Base-by-base conservation (phyloP, 352 stramenopile genomes). In the Phytophthora constricta region DNA sequence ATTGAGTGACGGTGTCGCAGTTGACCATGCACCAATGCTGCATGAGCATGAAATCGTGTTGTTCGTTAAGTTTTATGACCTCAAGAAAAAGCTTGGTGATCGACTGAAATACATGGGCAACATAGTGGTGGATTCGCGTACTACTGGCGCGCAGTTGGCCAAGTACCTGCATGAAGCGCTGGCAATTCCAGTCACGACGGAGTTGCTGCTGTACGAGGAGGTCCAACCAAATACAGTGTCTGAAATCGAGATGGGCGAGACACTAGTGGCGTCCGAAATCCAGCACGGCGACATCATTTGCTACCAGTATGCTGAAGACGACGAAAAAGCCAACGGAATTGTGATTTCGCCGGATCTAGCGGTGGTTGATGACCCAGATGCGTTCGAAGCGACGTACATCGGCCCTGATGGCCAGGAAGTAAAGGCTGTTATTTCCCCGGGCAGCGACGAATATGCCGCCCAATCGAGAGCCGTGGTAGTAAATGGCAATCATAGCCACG, bases 221-320 rank as follows among this genome's bases (percentile, higher is more conserved):
- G 64, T 96, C 20, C 86, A 95, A 52, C 87, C 89, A 3, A 52
- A 74, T 1, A 65, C 76, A 5, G 75, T 96, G 22, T 76, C 78
- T 0, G 65, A 82, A 52, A 86, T 96, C 28, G 74, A 84, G 2
- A 73, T 84, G 69, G 69, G 78, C 8, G 53, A 54, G 23, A 86
- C 73, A 0, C 68, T 96, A 0, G 58, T 68, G 11, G 62, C 55
- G 0, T 70, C 76, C 1, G 89, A 95, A 39, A 91, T 96, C 61
- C 89, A 96, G 55, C 63, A 86, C 46, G 89, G 89, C 5, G 89
- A 96, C 55, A 96, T 96, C 14, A 76, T 96, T 50, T 93, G 87
- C 61, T 95, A 85, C 48, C 87, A 95, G 58, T 84, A 74, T 17
- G 73, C 69, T 28, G 72, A 87, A 5, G 74, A 82, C 19, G 69